Percentiles rank a stretch among this genome's conserved stretches.
phyloP scores from a whole-genome alignment of 2,329 filamentous ascomycete genomes.

The Achaetomium macrosporum region DNA sequence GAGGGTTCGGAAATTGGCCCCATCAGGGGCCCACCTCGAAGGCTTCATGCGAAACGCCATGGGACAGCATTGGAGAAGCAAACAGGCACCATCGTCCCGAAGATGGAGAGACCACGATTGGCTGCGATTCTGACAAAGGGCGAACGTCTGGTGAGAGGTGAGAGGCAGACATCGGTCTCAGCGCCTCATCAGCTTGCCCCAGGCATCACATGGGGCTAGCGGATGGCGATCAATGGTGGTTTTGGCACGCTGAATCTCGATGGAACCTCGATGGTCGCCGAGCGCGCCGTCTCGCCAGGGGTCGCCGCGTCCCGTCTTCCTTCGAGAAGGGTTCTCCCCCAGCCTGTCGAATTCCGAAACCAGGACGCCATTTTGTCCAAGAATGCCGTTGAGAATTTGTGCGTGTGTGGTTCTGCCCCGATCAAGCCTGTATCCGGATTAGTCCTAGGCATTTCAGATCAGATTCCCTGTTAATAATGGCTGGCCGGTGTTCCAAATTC shows the following conservation, averaged over 20 bases:
- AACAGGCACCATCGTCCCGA: neutral
- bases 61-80: conserved; percentile 10
- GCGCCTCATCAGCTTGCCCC: neutral
- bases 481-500: neutral
- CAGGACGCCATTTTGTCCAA: conserved; percentile 9
- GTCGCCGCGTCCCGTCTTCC: conserved; percentile 7
- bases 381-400: conserved; percentile 11
- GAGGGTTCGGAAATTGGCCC: too few relatives aligned
- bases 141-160: neutral
- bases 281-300: conserved; percentile 10
- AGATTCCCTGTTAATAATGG: neutral
- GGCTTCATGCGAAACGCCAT: conserved; percentile 14
- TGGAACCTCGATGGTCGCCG: conserved; percentile 9
- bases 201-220: neutral
- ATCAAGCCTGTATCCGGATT: conserved; percentile 9
- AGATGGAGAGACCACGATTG: neutral
- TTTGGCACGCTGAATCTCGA: neutral
- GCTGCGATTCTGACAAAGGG: neutral
- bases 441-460: conserved; percentile 6
- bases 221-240: conserved; percentile 12
- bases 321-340: conserved; percentile 12
- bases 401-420: conserved; percentile 8
- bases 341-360: conserved; percentile 5
- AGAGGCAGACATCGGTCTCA: neutral
- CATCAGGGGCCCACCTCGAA: neutral